Conservation (phyloP, 1,139 yeast species). For the Suhomyces bokatorum region DNA sequence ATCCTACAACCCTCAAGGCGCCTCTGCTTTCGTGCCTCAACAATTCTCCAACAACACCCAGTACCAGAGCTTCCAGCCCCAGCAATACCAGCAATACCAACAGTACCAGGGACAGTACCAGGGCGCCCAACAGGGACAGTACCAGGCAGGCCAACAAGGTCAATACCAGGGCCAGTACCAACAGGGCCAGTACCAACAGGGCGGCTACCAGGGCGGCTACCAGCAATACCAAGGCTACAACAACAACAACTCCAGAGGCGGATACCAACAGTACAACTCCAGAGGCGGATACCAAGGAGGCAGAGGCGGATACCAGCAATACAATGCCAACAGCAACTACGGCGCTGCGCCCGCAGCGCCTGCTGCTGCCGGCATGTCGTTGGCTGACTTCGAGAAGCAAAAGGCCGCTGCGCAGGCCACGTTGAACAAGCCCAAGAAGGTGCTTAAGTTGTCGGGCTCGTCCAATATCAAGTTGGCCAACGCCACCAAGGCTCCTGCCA, state of each 20-base stretch:
- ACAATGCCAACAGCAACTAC: conserved; percentile 26
- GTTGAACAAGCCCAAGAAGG: conserved; percentile 57
- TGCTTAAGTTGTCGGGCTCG: conserved; percentile 64
- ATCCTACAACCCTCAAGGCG: conserved; percentile 24
- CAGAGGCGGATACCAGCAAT: conserved; percentile 28
- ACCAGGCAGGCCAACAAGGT: conserved; percentile 3
- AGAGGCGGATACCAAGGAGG: conserved; percentile 21
- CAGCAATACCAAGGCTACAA: conserved; percentile 14
- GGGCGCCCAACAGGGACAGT: conserved; percentile 7
- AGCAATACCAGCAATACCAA: conserved; percentile 13
- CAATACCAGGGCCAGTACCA: conserved; percentile 15
- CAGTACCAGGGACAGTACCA: conserved; percentile 13
- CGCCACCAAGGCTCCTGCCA: conserved; percentile 44
- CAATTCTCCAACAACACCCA: conserved; percentile 26
- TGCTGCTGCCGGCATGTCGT: conserved; percentile 66
- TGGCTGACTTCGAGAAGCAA: conserved; percentile 84
- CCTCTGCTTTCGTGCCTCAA: conserved; percentile 45
- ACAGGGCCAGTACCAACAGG: conserved; percentile 15
- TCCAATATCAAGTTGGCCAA: conserved; percentile 70
- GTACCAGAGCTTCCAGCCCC: conserved; percentile 14
- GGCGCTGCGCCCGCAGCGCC: conserved; percentile 30
- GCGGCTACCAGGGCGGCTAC: conserved; percentile 18
- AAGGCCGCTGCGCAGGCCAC: conserved; percentile 43
- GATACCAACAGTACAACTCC: conserved; percentile 24
- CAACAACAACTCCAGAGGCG: conserved; percentile 21